phyloP scores from a whole-genome alignment of 2,329 filamentous ascomycete genomes.

The Alternaria triticimaculans region DNA sequence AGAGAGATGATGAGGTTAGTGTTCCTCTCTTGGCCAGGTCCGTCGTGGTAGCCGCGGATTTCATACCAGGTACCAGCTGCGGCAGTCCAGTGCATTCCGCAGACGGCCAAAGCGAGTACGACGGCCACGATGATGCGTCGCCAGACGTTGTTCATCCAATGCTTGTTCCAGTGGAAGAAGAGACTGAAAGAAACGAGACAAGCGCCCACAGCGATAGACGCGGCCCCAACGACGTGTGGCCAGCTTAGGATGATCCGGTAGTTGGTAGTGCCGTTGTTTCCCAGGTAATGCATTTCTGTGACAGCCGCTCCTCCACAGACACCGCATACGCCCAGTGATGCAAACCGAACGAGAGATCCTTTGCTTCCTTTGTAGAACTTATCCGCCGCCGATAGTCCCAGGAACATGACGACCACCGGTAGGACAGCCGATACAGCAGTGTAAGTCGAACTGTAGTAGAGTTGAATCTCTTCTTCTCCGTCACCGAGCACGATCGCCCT shows the following conservation, averaged over 20 bases:
- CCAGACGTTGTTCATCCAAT: slow-evolving; percentile 82
- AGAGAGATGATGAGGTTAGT: slow-evolving; percentile 75
- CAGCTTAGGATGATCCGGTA: slow-evolving; percentile 70
- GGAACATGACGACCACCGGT: slow-evolving; percentile 74
- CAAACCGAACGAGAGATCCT: slow-evolving; percentile 33
- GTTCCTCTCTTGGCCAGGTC: slow-evolving; percentile 56
- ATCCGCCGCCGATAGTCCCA: slow-evolving; percentile 74
- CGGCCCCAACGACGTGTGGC: slow-evolving; percentile 70
- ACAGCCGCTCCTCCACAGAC: slow-evolving; percentile 75
- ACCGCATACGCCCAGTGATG: slow-evolving; percentile 63
- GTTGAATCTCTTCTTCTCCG: slow-evolving; percentile 67
- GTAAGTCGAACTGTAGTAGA: slow-evolving; percentile 74
- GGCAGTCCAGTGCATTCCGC: slow-evolving; percentile 88
- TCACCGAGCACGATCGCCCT: slow-evolving; percentile 74
- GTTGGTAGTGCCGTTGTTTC: slow-evolving; percentile 82
- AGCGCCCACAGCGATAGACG: slow-evolving; percentile 74
- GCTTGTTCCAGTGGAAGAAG: slow-evolving; percentile 78
- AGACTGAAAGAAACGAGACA: slow-evolving; percentile 73
- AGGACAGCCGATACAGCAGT: slow-evolving; percentile 81
- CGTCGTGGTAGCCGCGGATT: slow-evolving; percentile 56
- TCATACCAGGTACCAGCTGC: slow-evolving; percentile 73
- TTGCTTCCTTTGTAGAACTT: slow-evolving; percentile 40
- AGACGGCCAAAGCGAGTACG: slow-evolving; percentile 75
- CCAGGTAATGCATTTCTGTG: slow-evolving; percentile 86
- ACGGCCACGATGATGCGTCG: slow-evolving; percentile 71